Percentiles rank a stretch among this genome's conserved stretches.
These are phyloP conservation scores for Paradendryphiella salina DNA, from an alignment of 2,329 filamentous ascomycete genomes.

Conservation along the genomic window DNA sequence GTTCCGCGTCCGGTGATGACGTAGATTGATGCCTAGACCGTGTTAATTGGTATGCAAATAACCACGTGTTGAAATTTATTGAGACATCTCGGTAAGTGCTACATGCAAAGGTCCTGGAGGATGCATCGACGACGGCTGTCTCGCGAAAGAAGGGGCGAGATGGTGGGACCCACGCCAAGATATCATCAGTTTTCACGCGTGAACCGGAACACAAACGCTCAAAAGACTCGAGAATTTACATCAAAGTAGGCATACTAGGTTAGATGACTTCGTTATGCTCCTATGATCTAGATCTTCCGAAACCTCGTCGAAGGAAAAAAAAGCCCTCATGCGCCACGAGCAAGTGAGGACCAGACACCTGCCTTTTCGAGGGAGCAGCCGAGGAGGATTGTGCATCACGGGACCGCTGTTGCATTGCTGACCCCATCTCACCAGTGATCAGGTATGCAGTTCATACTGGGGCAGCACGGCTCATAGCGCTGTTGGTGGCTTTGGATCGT, in stretches of 20 bases:
- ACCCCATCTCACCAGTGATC: conserved; percentile 8
- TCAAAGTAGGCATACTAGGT: background rate
- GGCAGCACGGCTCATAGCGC: conserved; percentile 12
- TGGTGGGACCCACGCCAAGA: no score
- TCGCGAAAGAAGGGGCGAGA: background rate
- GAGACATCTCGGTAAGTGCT: background rate
- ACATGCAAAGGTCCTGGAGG: background rate
- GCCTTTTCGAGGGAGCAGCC: conserved; percentile 13
- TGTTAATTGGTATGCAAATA: no score
- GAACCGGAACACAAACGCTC: background rate
- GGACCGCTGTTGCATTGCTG: conserved; percentile 3
- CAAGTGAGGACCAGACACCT: conserved; percentile 1
- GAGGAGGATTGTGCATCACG: conserved; percentile 10
- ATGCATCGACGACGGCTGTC: background rate
- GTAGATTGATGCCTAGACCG: no score
- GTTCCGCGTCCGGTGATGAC: no score
- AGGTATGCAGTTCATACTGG: conserved; percentile 10
- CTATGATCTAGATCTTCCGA: background rate
- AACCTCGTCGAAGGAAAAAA: conserved; percentile 1
- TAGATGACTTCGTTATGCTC: background rate
- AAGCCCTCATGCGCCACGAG: background rate
- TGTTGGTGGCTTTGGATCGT: conserved; percentile 25
- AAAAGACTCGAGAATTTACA: background rate
- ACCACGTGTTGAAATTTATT: background rate
- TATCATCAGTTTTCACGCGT: no score